These are phyloP conservation scores for Volutella citrinella DNA, from an alignment of 2,329 filamentous ascomycete species.

Conservation along the genomic window DNA sequence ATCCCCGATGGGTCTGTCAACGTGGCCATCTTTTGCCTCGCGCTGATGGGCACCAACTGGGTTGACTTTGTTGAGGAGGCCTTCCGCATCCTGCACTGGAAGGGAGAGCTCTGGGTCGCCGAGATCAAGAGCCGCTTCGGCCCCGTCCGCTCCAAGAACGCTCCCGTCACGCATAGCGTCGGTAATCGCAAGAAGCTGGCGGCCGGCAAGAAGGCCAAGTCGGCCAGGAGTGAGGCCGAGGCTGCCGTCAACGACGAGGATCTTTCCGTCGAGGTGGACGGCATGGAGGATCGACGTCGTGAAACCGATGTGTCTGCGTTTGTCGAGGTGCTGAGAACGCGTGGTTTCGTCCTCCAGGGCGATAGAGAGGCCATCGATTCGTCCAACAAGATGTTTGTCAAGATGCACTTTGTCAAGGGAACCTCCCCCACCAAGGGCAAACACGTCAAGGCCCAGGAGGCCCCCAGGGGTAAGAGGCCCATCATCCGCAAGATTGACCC, in stretches of 20 bases:
- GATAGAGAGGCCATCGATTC: slow-evolving; percentile 68
- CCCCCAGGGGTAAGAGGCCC: slow-evolving; percentile 51
- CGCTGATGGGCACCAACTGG: slow-evolving; percentile 99
- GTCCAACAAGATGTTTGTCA: slow-evolving; percentile 97
- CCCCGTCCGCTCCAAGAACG: slow-evolving; percentile 36
- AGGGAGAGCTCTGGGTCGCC: slow-evolving; percentile 93
- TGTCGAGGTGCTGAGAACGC: slow-evolving; percentile 72
- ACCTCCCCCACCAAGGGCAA: slow-evolving; percentile 73
- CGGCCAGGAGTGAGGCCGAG: slow-evolving; percentile 40
- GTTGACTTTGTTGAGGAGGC: slow-evolving; percentile 94
- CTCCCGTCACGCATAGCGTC: slow-evolving; percentile 64
- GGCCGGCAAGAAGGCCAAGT: slow-evolving; percentile 46
- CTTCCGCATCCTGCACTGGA: slow-evolving; percentile 85
- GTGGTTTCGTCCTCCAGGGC: slow-evolving; percentile 81
- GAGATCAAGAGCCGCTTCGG: slow-evolving; percentile 93
- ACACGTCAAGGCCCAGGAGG: slow-evolving; percentile 57
- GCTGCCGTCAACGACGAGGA: slow-evolving; percentile 51
- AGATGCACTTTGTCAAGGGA: slow-evolving; percentile 92
- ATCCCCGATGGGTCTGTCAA: slow-evolving; percentile 73
- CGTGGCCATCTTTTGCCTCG: slow-evolving; percentile 90
- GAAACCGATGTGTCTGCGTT: slow-evolving; percentile 89
- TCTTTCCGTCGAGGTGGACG: slow-evolving; percentile 69
- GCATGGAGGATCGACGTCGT: slow-evolving; percentile 57
- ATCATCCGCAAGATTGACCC: slow-evolving; percentile 54
- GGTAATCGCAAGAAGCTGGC: slow-evolving; percentile 59